Base-by-base conservation (phyloP, 768 basidiomycete genomes). In the Mycena venus region DNA sequence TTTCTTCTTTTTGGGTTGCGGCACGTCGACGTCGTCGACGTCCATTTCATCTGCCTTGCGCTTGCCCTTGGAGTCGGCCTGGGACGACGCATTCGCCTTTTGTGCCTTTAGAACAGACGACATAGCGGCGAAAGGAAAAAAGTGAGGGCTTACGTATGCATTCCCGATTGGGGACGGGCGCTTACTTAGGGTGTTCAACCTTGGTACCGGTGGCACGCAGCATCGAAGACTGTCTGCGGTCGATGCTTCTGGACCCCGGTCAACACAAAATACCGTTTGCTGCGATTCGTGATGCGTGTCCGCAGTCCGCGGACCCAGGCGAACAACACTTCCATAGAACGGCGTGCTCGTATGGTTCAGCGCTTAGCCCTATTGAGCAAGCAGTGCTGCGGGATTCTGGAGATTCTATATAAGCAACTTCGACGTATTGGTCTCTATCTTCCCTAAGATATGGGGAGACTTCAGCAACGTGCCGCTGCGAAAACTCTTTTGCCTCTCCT, bases 41-140 rank as follows among this genome's bases (percentile, higher is more conserved):
- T 94, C 90, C 81, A 87, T 89, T 71, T 92, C 91, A 77, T 90
- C 86, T 9, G 88, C 90, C 68, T 91, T 91, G 40, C 88, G 87
- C 80, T 95, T 93, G 23, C 83, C 84, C 75, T 90, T 91, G 31
- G 80, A 76, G 15, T 87, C 87, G 11, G 84, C 84, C 61, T 89
- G 90, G 5, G 85, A 80, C 23, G 90, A 59, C 11, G 73, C 89
- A 78, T 93, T 92, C 25, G 85, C 85, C 69, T 89, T 89, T 78
- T 91, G 92, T 5, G 87, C 86, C 82, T 91, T 93, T 59, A 94
- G 82, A 40, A 93, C 79, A 6, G 93, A 90, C 51, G 93, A 88
- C 94, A 95, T 95, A 21, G 70, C 72, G 49, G 65, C 23, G 36
- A 40, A 59, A 36, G 11, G 31, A 40, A 70, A 49, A 73, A 47